Evolutionary conservation across 768 basidiomycete species (phyloP).

Genomic region (Glaciozyma martinii): DNA sequence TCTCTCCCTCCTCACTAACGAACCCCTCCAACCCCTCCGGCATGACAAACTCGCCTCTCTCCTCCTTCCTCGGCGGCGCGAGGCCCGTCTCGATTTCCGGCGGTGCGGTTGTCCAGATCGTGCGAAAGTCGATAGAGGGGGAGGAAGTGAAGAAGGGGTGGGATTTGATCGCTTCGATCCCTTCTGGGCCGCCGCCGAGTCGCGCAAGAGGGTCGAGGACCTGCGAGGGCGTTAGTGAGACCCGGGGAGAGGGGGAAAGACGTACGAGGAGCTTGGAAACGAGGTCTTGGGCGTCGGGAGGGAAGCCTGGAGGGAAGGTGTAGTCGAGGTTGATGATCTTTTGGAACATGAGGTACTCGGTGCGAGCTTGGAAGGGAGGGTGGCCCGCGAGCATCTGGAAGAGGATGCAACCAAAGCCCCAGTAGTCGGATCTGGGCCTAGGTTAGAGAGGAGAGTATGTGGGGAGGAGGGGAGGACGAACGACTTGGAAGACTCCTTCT

Average conservation of each 20-base stretch:
- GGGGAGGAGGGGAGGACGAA: constrained; percentile 37
- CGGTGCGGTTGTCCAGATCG: constrained; percentile 30
- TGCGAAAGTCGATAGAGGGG: constrained; percentile 29
- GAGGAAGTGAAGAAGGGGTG: constrained; percentile 32
- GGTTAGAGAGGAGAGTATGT: not conserved
- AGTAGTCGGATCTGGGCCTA: constrained; percentile 68
- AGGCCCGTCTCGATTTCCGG: constrained; percentile 33
- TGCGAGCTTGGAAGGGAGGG: constrained; percentile 78
- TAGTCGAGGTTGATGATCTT: constrained; percentile 85
- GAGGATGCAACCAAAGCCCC: constrained; percentile 89
- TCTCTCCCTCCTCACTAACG: constrained; percentile 3
- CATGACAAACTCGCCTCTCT: constrained; percentile 21
- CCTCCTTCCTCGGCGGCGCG: constrained; percentile 14
- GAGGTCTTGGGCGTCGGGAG: constrained; percentile 64
- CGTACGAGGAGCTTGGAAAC: constrained; percentile 66
- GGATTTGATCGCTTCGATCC: constrained; percentile 27
- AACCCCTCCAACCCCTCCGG: constrained; percentile 1
- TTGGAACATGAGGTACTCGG: constrained; percentile 90
- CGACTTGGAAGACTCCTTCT: constrained; percentile 61
- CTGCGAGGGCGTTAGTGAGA: not conserved
- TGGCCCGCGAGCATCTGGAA: constrained; percentile 87
- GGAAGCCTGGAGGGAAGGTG: constrained; percentile 75
- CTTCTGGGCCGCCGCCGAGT: constrained; percentile 27
- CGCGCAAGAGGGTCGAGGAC: constrained; percentile 30
- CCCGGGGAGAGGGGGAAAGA: not conserved